Conservation (phyloP, 1,284 basidiomycete genomes). For the Leccinum solheimii region DNA sequence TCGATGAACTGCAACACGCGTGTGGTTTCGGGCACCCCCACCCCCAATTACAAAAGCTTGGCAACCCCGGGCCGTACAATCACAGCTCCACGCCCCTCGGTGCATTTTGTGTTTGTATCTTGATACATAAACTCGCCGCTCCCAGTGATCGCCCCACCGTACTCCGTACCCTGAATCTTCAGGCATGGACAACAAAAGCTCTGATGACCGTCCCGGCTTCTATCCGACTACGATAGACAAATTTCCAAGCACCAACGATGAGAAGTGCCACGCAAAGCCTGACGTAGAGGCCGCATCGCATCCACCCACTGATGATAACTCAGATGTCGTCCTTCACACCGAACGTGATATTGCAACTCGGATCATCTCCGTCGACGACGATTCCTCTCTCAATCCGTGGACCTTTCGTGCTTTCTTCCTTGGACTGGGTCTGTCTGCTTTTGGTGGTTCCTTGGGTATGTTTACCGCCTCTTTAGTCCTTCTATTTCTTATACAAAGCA, state of each 20-base stretch:
- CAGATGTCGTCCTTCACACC: constrained; percentile 38
- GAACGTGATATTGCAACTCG: constrained; percentile 52
- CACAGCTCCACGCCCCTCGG: neutral
- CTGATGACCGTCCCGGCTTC: neutral
- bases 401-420: constrained; percentile 60
- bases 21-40: neutral
- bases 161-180: neutral
- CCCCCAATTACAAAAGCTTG: neutral
- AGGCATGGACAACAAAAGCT: constrained; percentile 6
- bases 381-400: constrained; percentile 55
- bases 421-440: constrained; percentile 60
- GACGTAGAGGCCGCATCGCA: constrained; percentile 36
- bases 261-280: constrained; percentile 33
- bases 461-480: neutral
- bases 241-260: constrained; percentile 22
- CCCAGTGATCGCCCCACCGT: neutral
- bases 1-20: neutral
- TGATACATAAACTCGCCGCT: neutral
- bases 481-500: neutral
- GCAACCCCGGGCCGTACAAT: neutral
- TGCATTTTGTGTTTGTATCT: neutral
- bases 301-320: constrained; percentile 17
- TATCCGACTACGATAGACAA: neutral
- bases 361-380: constrained; percentile 55
- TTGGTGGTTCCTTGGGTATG: constrained; percentile 53